These are phyloP conservation scores for Penicillium fuscoglaucum DNA, from an alignment of 2,329 filamentous ascomycete genomes.

Conservation along the genomic window DNA sequence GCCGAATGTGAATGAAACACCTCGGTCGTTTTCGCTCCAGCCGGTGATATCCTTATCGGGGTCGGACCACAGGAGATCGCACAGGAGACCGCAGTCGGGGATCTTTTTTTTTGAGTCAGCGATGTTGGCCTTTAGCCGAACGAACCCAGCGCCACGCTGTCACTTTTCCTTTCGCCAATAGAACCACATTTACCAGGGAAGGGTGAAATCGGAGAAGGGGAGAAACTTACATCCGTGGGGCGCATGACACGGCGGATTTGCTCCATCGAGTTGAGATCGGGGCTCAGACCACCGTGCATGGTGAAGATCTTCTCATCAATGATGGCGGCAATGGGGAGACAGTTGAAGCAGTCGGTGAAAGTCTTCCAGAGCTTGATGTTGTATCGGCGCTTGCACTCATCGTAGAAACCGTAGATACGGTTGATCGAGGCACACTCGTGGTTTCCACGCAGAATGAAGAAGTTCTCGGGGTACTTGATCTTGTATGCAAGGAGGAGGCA, in stretches of 20 bases:
- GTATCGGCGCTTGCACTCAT: constrained; percentile 98
- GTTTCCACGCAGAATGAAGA: constrained; percentile 97
- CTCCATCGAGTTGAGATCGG: constrained; percentile 98
- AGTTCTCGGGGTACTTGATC: constrained; percentile 99
- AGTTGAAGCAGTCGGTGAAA: constrained; percentile 99
- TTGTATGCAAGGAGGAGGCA: constrained; percentile 96
- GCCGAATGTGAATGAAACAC: constrained; percentile 97
- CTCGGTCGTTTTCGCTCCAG: constrained; percentile 98
- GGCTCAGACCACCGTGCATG: constrained; percentile 97
- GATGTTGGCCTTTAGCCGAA: constrained; percentile 36
- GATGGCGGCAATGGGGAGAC: constrained; percentile 94
- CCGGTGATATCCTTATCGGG: constrained; percentile 99
- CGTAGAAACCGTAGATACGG: constrained; percentile 99
- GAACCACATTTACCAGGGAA: constrained; percentile 1
- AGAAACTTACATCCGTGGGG: constrained; percentile 84
- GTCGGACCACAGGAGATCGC: constrained; percentile 97
- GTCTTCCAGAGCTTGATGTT: constrained; percentile 99
- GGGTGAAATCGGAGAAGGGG: constrained; percentile 5
- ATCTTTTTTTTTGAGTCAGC: constrained; percentile 64
- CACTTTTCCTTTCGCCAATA: constrained; percentile 11
- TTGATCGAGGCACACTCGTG: constrained; percentile 99
- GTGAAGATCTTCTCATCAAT: constrained; percentile 99
- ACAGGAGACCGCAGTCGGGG: constrained; percentile 94
- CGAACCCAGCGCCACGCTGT: constrained; percentile 21
- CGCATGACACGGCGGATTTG: constrained; percentile 99